Percentiles rank a stretch among this genome's conserved stretches.
Evolutionary conservation across 306 rosid genomes (phyloP).

Genomic region (Prunus campanulata): DNA sequence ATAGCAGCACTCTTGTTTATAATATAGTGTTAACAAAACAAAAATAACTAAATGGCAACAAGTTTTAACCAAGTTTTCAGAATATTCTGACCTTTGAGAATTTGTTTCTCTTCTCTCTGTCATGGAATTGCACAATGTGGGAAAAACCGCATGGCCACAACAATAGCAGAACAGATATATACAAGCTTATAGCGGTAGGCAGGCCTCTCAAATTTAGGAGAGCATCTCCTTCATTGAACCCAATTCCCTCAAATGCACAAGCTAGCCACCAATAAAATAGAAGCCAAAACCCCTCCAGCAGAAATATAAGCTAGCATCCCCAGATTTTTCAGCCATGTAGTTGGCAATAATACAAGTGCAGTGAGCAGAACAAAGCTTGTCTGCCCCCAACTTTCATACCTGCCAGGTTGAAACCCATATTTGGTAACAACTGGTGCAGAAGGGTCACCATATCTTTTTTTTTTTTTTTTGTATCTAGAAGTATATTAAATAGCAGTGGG

Average conservation of each 20-base stretch:
- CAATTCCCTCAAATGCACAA: constrained; percentile 60
- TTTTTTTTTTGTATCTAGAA: too few relatives aligned
- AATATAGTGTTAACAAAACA: neutral
- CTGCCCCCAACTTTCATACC: constrained; percentile 36
- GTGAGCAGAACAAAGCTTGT: constrained; percentile 43
- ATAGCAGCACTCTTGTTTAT: neutral
- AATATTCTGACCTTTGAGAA: constrained; percentile 46
- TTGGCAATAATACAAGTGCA: constrained; percentile 37
- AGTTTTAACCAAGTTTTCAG: neutral
- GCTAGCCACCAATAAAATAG: constrained; percentile 34
- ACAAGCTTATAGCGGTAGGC: constrained; percentile 52
- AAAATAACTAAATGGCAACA: too few relatives aligned
- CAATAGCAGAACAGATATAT: constrained; percentile 44
- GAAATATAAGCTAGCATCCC: constrained; percentile 57
- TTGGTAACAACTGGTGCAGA: constrained; percentile 51
- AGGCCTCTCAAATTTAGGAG: constrained; percentile 33
- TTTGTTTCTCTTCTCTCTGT: constrained; percentile 43
- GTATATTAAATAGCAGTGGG: too few relatives aligned
- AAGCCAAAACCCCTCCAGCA: constrained; percentile 59
- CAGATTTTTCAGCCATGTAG: constrained; percentile 68
- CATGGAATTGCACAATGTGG: constrained; percentile 62
- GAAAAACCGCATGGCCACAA: constrained; percentile 64
- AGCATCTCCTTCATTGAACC: constrained; percentile 37
- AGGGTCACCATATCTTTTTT: neutral
- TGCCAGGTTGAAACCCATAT: constrained; percentile 31